Conservation (phyloP, 257 asterid species). For the Fraxinus excelsior region DNA sequence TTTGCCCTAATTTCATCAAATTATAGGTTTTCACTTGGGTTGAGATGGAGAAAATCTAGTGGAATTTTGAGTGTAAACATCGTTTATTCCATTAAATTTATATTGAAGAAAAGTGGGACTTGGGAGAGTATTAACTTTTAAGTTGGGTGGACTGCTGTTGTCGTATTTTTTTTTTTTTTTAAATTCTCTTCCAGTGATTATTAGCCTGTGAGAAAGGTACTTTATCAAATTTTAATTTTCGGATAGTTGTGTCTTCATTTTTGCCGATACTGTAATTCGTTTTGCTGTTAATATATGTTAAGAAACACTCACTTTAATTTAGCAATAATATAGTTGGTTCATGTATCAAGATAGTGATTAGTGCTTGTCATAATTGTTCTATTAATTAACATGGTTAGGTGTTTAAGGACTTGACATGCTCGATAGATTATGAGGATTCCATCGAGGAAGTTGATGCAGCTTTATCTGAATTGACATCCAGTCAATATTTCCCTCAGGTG, state of each 20-base stretch:
- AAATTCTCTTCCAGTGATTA: neutral
- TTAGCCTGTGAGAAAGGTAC: neutral
- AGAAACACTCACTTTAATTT: neutral
- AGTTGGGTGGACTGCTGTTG: neutral
- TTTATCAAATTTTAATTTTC: too few species aligned
- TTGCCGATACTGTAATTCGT: too few species aligned
- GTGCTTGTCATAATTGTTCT: neutral
- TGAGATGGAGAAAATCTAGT: neutral
- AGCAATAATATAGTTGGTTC: neutral
- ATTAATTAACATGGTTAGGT: constrained; percentile 38
- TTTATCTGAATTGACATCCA: constrained; percentile 48
- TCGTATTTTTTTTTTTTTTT: neutral
- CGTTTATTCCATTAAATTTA: neutral
- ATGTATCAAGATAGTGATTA: neutral
- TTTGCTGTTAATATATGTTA: too few species aligned
- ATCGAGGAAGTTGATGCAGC: constrained; percentile 57
- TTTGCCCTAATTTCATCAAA: neutral
- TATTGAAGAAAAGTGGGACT: too few species aligned
- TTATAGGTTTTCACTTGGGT: neutral
- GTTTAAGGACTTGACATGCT: constrained; percentile 45
- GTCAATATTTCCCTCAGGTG: constrained; percentile 66
- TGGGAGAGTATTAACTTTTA: neutral
- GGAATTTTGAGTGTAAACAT: neutral
- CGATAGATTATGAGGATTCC: constrained; percentile 49
- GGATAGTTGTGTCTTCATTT: too few species aligned